Evolutionary conservation across 495 filamentous ascomycete genomes (phyloP).

Genomic region (Ascodesmis nigricans): DNA sequence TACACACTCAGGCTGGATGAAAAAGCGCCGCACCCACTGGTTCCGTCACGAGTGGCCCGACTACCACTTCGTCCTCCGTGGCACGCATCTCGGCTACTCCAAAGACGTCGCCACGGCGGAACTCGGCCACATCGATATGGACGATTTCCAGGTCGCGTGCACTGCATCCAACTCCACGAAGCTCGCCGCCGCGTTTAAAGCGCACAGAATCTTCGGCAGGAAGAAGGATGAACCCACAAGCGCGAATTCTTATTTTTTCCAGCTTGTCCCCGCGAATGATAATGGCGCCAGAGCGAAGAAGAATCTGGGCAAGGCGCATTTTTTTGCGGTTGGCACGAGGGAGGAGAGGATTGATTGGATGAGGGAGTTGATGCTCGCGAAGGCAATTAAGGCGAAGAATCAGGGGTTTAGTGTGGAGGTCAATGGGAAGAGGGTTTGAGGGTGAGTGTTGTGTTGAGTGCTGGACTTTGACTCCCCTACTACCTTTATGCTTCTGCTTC

Average conservation of each 20-base stretch:
- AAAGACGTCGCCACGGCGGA: slow-evolving; percentile 35
- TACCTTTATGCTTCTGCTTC: slow-evolving; percentile 2
- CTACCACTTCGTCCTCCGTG: slow-evolving; percentile 62
- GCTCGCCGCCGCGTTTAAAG: slow-evolving; percentile 71
- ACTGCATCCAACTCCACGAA: slow-evolving; percentile 51
- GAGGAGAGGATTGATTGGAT: slow-evolving; percentile 97
- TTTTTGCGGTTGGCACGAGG: slow-evolving; percentile 69
- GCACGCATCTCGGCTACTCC: slow-evolving; percentile 68
- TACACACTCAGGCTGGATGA: slow-evolving; percentile 66
- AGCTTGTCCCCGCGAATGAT: slow-evolving; percentile 54
- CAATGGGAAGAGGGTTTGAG: slow-evolving; percentile 58
- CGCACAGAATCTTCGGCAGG: slow-evolving; percentile 43
- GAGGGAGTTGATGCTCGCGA: slow-evolving; percentile 91
- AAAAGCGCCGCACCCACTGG: slow-evolving; percentile 77
- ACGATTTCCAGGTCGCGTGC: slow-evolving; percentile 87
- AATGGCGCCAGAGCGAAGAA: slow-evolving; percentile 39
- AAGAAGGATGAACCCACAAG: slow-evolving; percentile 27
- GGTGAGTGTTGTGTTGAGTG: too few relatives aligned
- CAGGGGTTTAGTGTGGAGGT: slow-evolving; percentile 60
- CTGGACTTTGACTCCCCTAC: not conserved
- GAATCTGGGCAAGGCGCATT: slow-evolving; percentile 51
- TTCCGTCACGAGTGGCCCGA: slow-evolving; percentile 89
- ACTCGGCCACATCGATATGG: slow-evolving; percentile 74
- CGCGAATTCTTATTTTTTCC: slow-evolving; percentile 57
- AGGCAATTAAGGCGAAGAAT: slow-evolving; percentile 61